phyloP scores from a whole-genome alignment of 2,329 filamentous ascomycete species.

The Tympanopsis confertula region DNA sequence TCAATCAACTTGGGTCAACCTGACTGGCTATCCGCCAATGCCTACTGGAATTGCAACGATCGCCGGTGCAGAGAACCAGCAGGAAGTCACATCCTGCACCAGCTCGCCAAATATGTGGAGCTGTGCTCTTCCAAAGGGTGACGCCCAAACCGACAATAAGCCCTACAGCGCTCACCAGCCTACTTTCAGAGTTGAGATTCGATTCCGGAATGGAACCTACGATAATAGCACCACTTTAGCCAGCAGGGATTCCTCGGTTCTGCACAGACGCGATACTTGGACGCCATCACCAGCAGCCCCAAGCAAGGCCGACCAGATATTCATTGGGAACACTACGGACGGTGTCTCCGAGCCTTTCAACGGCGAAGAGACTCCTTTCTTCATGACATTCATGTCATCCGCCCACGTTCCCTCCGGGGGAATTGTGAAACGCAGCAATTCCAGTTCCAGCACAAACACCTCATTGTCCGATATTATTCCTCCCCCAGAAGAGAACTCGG shows the following conservation, averaged over 20 bases:
- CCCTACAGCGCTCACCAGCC: not conserved
- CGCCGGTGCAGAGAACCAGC: not conserved
- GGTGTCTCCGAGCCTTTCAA: not conserved
- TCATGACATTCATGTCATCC: conserved; percentile 1
- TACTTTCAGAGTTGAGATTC: not conserved
- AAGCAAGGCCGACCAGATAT: not conserved
- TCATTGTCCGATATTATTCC: not conserved
- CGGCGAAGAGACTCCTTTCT: conserved; percentile 1
- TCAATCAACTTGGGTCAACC: not conserved
- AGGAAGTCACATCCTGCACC: not conserved
- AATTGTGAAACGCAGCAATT: too few relatives aligned
- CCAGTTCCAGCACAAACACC: not conserved
- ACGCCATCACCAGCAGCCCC: not conserved
- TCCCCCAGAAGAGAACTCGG: not conserved
- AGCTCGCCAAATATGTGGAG: not conserved
- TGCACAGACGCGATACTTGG: not conserved
- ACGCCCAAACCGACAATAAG: not conserved
- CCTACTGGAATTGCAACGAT: not conserved
- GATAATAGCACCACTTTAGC: not conserved
- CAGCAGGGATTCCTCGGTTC: not conserved
- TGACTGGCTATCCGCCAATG: conserved; percentile 1
- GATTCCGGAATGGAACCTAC: conserved; percentile 1
- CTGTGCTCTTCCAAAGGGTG: not conserved
- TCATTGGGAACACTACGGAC: not conserved
- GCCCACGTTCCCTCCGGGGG: too few relatives aligned